These are phyloP conservation scores for Galeopsis tetrahit DNA, from an alignment of 257 asterid genomes.

Conservation along the genomic window DNA sequence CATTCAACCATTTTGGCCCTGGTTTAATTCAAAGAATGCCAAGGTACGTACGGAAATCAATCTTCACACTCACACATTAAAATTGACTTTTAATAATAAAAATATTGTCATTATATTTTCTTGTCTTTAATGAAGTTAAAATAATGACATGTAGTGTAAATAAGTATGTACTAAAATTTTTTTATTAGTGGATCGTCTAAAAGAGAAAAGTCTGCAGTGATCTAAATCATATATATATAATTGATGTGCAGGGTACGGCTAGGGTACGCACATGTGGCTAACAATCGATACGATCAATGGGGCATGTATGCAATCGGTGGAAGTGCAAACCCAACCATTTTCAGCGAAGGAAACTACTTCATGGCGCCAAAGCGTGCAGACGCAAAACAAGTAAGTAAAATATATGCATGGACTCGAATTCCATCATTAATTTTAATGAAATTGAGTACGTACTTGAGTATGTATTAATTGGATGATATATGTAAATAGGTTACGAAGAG, in stretches of 20 bases:
- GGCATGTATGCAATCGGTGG: slow-evolving; percentile 92
- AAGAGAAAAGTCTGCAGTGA: too few species aligned
- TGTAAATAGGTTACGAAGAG: slow-evolving; percentile 79
- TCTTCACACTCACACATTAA: neutral
- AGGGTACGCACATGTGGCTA: slow-evolving; percentile 85
- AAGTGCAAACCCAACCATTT: slow-evolving; percentile 86
- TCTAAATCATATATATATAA: too few species aligned
- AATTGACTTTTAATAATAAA: too few species aligned
- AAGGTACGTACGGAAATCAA: slow-evolving; percentile 8
- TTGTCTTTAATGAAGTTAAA: too few species aligned
- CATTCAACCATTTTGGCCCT: slow-evolving; percentile 83
- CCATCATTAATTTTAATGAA: too few species aligned
- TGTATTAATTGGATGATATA: neutral
- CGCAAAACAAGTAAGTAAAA: slow-evolving; percentile 54
- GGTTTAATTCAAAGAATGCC: slow-evolving; percentile 95
- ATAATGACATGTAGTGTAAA: too few species aligned
- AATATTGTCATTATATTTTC: too few species aligned
- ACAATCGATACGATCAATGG: slow-evolving; percentile 80
- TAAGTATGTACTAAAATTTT: too few species aligned
- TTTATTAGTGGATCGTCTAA: too few species aligned
- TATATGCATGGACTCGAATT: too few species aligned
- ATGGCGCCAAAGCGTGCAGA: slow-evolving; percentile 54
- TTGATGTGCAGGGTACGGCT: slow-evolving; percentile 59
- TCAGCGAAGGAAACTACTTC: slow-evolving; percentile 91
- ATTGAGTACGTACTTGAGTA: too few species aligned